Evolutionary conservation across 805 yeast species (phyloP).

Genomic region (Metschnikowia henanensis): DNA sequence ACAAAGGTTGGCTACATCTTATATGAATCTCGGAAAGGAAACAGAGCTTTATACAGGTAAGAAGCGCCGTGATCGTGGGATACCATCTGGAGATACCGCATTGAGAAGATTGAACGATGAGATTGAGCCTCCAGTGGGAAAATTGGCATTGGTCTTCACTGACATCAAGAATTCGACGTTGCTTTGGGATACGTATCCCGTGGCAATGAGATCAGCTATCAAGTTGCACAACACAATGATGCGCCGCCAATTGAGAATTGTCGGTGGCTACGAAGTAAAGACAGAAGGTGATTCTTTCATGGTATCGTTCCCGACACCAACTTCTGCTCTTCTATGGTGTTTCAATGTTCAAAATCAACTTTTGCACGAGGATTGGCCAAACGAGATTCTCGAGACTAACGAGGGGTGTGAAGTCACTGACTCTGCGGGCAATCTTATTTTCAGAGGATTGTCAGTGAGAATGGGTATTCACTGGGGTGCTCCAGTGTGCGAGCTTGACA

Average conservation of each 20-base stretch:
- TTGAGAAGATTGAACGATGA: slow-evolving; percentile 85
- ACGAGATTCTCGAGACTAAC: slow-evolving; percentile 78
- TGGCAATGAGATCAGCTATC: slow-evolving; percentile 95
- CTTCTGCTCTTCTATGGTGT: slow-evolving; percentile 92
- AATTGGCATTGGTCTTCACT: slow-evolving; percentile 93
- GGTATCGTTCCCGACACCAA: slow-evolving; percentile 94
- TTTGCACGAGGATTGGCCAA: slow-evolving; percentile 89
- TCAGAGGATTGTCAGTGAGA: slow-evolving; percentile 89
- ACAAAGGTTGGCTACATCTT: slow-evolving; percentile 29
- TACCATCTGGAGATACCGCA: slow-evolving; percentile 64
- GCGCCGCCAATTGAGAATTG: slow-evolving; percentile 89
- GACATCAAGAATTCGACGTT: slow-evolving; percentile 94
- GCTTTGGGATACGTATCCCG: slow-evolving; percentile 90
- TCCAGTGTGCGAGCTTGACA: slow-evolving; percentile 94
- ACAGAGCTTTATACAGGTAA: slow-evolving; percentile 33
- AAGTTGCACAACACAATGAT: slow-evolving; percentile 90
- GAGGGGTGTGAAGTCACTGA: slow-evolving; percentile 84
- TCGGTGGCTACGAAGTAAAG: slow-evolving; percentile 97
- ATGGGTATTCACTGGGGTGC: slow-evolving; percentile 99
- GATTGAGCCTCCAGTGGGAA: slow-evolving; percentile 93
- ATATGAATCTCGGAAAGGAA: slow-evolving; percentile 41
- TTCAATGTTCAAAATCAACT: slow-evolving; percentile 87
- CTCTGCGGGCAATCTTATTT: slow-evolving; percentile 56
- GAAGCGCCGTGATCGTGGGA: slow-evolving; percentile 45
- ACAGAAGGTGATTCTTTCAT: slow-evolving; percentile 99